Evolutionary conservation across 768 basidiomycete species (phyloP).

Genomic region (Mycena belliarum): DNA sequence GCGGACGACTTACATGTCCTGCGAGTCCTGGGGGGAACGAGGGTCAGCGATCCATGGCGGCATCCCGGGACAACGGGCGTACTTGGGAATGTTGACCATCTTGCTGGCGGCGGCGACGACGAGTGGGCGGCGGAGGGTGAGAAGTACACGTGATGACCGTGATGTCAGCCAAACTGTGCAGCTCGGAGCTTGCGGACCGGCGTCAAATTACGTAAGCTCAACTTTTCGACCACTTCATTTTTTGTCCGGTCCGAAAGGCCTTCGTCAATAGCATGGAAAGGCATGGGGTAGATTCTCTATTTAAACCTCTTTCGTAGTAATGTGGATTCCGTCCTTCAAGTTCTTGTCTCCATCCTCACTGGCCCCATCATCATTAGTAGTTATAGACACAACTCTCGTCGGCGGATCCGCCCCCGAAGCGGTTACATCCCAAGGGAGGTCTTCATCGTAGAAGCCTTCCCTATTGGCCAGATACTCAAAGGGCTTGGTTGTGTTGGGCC

Average conservation of each 20-base stretch:
- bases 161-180: not conserved
- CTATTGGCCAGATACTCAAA: constrained; percentile 17
- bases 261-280: not conserved
- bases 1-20: constrained; percentile 80
- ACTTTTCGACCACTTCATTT: no score
- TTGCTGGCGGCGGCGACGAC: constrained; percentile 44
- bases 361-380: constrained; percentile 4
- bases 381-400: constrained; percentile 4
- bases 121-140: not conserved
- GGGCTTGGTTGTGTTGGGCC: not conserved
- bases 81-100: constrained; percentile 98
- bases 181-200: not conserved
- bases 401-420: not conserved
- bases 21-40: constrained; percentile 71
- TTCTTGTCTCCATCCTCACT: constrained; percentile 12
- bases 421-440: constrained; percentile 21
- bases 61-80: constrained; percentile 27
- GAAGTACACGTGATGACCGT: constrained; percentile 1
- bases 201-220: no score
- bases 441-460: constrained; percentile 20
- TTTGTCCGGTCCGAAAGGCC: no score
- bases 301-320: not conserved
- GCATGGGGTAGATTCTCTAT: not conserved
- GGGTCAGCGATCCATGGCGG: constrained; percentile 15
- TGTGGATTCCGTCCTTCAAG: not conserved